Evolutionary conservation across 495 filamentous ascomycete species (phyloP).

Genomic region (Bryoglossum gracile): DNA sequence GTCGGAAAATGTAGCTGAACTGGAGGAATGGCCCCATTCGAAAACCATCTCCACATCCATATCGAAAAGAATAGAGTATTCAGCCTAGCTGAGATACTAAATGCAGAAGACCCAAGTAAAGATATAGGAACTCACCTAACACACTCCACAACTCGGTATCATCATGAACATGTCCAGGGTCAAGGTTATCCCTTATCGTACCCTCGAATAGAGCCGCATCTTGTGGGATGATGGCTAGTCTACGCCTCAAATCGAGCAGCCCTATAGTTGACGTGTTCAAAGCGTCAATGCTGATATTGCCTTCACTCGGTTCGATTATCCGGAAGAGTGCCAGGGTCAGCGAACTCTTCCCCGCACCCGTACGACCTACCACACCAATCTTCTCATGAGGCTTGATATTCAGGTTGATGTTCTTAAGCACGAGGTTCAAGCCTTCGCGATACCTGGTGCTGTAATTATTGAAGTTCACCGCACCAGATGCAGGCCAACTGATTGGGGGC

Average conservation of each 20-base stretch:
- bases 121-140: constrained; percentile 69
- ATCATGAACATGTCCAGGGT: constrained; percentile 90
- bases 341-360: constrained; percentile 94
- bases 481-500: constrained; percentile 86
- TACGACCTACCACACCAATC: constrained; percentile 94
- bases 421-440: constrained; percentile 77
- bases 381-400: constrained; percentile 95
- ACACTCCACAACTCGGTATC: constrained; percentile 98
- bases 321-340: constrained; percentile 90
- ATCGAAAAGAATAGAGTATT: too few species aligned
- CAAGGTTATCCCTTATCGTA: constrained; percentile 90
- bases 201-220: constrained; percentile 97
- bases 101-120: too few species aligned
- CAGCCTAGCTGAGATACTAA: too few species aligned
- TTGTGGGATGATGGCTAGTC: constrained; percentile 96
- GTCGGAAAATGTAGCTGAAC: too few species aligned
- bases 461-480: constrained; percentile 83
- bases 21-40: too few species aligned
- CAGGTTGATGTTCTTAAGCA: constrained; percentile 85
- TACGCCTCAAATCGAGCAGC: constrained; percentile 76
- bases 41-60: too few species aligned
- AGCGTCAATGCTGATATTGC: constrained; percentile 80
- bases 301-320: constrained; percentile 80
- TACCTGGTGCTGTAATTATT: constrained; percentile 92
- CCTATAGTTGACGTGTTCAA: constrained; percentile 89